These are phyloP conservation scores for Panicum miliaceum DNA, from an alignment of 176 grass and related monocot species.

Conservation along the genomic window DNA sequence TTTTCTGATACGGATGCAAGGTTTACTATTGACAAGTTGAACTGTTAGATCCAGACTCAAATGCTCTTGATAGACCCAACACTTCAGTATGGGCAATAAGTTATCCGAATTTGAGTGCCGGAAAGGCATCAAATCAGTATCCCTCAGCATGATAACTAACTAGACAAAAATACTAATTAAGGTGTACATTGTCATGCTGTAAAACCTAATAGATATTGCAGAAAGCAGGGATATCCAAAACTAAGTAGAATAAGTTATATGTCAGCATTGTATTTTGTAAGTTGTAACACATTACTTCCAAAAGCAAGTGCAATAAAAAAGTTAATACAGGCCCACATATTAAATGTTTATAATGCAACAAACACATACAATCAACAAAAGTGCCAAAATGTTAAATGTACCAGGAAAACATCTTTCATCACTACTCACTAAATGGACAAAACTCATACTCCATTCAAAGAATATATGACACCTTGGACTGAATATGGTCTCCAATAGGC, in stretches of 20 bases:
- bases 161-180: background rate
- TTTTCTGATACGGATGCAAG: background rate
- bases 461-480: background rate
- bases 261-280: background rate
- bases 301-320: background rate
- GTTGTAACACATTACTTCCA: background rate
- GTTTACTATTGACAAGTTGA: background rate
- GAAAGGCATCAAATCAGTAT: background rate
- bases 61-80: background rate
- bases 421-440: background rate
- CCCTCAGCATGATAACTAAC: background rate
- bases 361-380: background rate
- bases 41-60: background rate
- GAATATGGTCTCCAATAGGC: background rate
- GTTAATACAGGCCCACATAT: background rate
- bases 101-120: background rate
- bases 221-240: background rate
- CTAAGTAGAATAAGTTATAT: background rate
- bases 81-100: background rate
- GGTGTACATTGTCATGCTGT: background rate
- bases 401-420: background rate
- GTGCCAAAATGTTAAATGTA: background rate
- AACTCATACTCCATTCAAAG: background rate
- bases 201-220: background rate
- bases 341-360: background rate